phyloP scores from a whole-genome alignment of 2,329 filamentous ascomycete genomes.

The Fusarium sulawesiense region DNA sequence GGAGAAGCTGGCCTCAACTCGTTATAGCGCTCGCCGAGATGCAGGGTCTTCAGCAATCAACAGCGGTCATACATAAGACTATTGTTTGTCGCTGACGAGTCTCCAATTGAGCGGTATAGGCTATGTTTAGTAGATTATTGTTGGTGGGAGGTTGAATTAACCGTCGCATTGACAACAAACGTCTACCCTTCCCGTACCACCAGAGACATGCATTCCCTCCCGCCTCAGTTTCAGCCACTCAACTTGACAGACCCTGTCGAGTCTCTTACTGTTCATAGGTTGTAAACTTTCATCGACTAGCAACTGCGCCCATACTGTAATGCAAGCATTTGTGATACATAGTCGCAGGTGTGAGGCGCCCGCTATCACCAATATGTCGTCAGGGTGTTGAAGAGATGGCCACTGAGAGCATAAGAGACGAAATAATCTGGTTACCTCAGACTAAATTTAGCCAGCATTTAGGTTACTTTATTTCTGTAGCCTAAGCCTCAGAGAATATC shows the following conservation, averaged over 20 bases:
- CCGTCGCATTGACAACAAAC: background rate
- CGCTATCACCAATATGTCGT: background rate
- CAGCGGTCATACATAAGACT: background rate
- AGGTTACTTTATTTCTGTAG: too few relatives aligned
- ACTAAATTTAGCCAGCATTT: too few relatives aligned
- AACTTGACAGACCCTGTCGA: background rate
- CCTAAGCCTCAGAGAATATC: too few relatives aligned
- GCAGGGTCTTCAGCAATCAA: background rate
- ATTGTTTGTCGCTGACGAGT: background rate
- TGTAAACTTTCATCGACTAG: background rate
- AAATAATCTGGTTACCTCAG: too few relatives aligned
- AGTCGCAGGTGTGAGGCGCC: background rate
- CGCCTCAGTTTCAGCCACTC: background rate
- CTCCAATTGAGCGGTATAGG: too few relatives aligned
- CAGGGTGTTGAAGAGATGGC: too few relatives aligned
- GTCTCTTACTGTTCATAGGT: fast-evolving
- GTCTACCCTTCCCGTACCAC: background rate
- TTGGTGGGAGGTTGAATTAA: background rate
- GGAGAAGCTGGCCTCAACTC: background rate
- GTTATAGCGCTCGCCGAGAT: background rate
- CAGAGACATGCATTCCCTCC: too few relatives aligned
- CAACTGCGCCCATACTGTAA: background rate
- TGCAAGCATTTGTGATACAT: background rate
- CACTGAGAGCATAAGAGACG: too few relatives aligned
- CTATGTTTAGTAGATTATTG: background rate